Base-by-base conservation (phyloP, 225 moss, liverwort and hornwort species). In the Polytrichum formosum region DNA sequence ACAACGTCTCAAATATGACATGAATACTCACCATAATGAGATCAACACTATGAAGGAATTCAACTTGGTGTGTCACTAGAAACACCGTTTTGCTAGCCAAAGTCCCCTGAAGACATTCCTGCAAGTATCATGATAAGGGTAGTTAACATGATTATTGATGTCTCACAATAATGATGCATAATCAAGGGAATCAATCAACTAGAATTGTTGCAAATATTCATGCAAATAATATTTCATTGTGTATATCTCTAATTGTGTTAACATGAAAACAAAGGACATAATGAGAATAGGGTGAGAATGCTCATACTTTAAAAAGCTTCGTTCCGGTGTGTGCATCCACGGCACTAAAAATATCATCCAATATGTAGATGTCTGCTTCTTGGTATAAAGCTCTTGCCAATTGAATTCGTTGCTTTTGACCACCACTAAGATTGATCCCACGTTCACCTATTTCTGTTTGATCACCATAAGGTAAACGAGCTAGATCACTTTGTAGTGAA, bases 311-410 rank as follows among this genome's bases (percentile, higher is more conserved):
- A 72, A 90, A 90, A 1, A 90, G 81, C 56, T 83, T 75, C 18
- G 89, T 83, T 56, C 89, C 86, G 26, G 86, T 90, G 77, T 90
- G 89, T 2, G 89, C 89, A 82, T 90, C 86, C 10, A 90, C 83
- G 30, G 89, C 89, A 84, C 89, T 90, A 67, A 90, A 90, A 54
- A 90, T 83, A 56, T 90, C 89, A 70, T 90, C 86, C 23, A 90
- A 71, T 30, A 90, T 67, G 54, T 86, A 90, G 53, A 81, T 73
- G 69, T 86, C 86, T 72, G 70, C 81, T 54, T 90, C 79, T 74
- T 90, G 89, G 67, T 90, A 90, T 9, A 90, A 72, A 73, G 89
- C 89, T 31, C 89, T 78, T 65, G 89, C 89, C 27, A 90, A 79
- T 72, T 90, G 89, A 70, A 90, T 82, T 71, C 89, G 73, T 76